Evolutionary conservation across 192 early-diverging fungal species (phyloP), one percentile per base, ranked within the genome.

Genomic region (Geranomyces michiganensis): DNA sequence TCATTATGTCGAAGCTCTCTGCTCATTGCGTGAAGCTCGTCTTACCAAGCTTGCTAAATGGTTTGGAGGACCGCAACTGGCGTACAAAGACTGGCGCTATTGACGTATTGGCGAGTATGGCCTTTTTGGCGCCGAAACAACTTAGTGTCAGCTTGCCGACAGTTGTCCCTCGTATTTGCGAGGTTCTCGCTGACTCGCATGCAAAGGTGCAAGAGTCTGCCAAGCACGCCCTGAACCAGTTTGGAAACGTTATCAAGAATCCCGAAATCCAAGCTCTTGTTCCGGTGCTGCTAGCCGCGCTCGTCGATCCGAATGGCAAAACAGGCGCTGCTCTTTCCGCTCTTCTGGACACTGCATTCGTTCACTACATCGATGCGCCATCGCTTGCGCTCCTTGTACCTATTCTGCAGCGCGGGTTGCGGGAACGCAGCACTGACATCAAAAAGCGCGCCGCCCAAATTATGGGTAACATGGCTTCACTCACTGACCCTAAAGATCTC

Each of bases 311-410:
- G 27, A 92, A 95, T 62, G 74, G 77, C 30, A 91, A 94, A 74
- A 98, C 97, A 0, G 83, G 87, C 36, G 71, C 85, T 12, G 96
- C 96, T 7, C 79, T 99, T 67, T 79, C 83, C 24, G 87, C 91
- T n/a, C 85, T 99, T 21, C 76, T 99, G 46, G 87, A 92, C 66
- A 99, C 97, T 1, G 88, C 95, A 3, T 99, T 99, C 72, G 92
- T 98, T 21, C 97, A 99, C 80, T 99, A 99, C 78, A 95, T 99
- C 62, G 97, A 99, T 76, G 91, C 96, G 14, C 94, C 97, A 29
- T 94, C 92, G 13, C 77, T 99, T 59, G 97, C 96, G 15, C 83
- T 98, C 59, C 89, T 99, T 26, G 92, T 98, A 62, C 97, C 97
- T 3, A 94, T 99, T 49, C 73, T 98, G 43, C 88, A 94, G 75